Conservation (phyloP, 768 basidiomycete genomes). For the Mycena kentingensis region DNA sequence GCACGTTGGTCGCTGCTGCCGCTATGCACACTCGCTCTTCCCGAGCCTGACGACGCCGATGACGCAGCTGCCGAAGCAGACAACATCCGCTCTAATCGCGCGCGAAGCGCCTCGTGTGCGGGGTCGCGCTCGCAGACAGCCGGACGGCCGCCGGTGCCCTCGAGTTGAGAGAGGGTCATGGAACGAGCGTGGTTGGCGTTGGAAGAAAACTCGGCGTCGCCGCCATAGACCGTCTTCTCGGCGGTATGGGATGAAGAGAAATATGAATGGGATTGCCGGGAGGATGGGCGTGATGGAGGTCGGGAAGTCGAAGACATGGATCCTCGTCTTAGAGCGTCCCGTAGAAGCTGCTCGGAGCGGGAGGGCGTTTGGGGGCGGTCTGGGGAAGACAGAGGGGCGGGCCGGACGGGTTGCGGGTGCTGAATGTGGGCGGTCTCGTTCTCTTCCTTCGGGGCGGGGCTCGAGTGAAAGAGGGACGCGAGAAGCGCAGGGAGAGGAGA, state of each 20-base stretch:
- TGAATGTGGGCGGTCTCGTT: neutral
- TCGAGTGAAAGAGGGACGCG: constrained; percentile 18
- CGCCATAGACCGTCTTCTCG: constrained; percentile 8
- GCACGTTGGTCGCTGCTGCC: neutral
- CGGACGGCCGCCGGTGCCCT: constrained; percentile 17
- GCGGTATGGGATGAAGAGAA: neutral
- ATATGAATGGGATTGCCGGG: neutral
- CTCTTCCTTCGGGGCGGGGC: neutral
- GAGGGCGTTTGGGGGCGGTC: constrained; percentile 32
- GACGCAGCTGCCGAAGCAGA: constrained; percentile 1
- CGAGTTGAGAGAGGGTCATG: constrained; percentile 9
- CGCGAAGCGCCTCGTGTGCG: constrained; percentile 56
- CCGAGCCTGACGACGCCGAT: constrained; percentile 2
- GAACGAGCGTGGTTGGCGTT: constrained; percentile 2
- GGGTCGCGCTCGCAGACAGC: constrained; percentile 36
- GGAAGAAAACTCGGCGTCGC: constrained; percentile 13
- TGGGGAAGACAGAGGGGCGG: constrained; percentile 27
- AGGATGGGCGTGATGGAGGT: neutral
- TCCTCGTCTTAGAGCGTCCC: constrained; percentile 12
- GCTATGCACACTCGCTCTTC: constrained; percentile 5
- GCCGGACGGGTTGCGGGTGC: neutral
- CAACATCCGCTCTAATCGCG: constrained; percentile 56
- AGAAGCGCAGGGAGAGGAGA: constrained; percentile 32
- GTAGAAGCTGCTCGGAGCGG: constrained; percentile 18
- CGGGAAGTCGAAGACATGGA: neutral